Evolutionary conservation across 805 yeast genomes (phyloP), one percentile per base, ranked within the genome.

Genomic region (Geotrichum ghanense): DNA sequence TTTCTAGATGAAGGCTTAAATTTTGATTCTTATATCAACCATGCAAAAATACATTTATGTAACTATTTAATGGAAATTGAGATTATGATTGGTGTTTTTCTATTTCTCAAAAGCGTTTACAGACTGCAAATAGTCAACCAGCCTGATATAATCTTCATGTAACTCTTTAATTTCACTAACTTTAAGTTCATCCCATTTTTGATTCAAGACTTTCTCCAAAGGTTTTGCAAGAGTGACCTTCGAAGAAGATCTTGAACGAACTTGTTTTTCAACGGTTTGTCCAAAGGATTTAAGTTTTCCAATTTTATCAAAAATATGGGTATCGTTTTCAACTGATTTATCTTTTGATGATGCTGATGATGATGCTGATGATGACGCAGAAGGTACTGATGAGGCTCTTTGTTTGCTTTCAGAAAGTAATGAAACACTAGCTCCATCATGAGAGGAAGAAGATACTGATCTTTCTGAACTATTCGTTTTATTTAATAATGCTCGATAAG

Each of bases 61-160:
- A n/a, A n/a, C n/a, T n/a, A n/a, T n/a, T n/a, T n/a, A n/a, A n/a
- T n/a, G n/a, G n/a, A n/a, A n/a, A n/a, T n/a, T n/a, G 41, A 37
- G 16, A n/a, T 37, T n/a, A 12, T 26, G n/a, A 26, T 12, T 26
- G 34, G 34, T 26, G n/a, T n/a, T 26, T 26, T 26, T 26, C n/a
- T 31, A 31, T 19, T 31, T 31, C 37, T 57, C 56, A 47, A 58
- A 61, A 20, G 56, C 61, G 40, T 53, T 50, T 5, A 58, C 50
- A n/a, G 51, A 46, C 49, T 54, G 52, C 39, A 62, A 44, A 46
- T 56, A 53, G 26, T 50, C 51, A 3, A 65, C 69, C 27, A 68
- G 55, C 10, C 67, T 57, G 40, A 59, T 59, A 51, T 68, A 68
- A 47, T 68, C 73, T 3, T 51, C 46, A 39, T 65, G 58, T 22